phyloP scores from a whole-genome alignment of 768 basidiomycete genomes.

The Termitomyces sp. region DNA sequence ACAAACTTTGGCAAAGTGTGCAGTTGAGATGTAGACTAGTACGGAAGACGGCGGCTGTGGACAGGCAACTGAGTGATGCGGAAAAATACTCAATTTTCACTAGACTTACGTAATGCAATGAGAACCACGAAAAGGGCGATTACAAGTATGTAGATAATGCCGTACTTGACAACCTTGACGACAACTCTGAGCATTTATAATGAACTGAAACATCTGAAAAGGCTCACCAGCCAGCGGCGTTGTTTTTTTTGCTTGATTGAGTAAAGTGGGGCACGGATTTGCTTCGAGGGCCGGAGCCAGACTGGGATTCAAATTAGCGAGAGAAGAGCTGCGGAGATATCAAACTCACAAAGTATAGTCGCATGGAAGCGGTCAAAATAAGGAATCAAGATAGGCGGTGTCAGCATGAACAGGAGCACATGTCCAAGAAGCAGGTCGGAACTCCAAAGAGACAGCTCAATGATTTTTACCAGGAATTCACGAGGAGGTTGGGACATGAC shows the following conservation, averaged over 20 bases:
- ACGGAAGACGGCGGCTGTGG: constrained; percentile 56
- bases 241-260: constrained; percentile 86
- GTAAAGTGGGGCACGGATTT: constrained; percentile 89
- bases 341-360: constrained; percentile 75
- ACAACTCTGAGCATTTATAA: neutral
- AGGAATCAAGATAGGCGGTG: constrained; percentile 83
- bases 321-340: neutral
- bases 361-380: constrained; percentile 91
- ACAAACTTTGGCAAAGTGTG: constrained; percentile 62
- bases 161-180: constrained; percentile 75
- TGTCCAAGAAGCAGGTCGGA: constrained; percentile 89
- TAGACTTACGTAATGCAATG: constrained; percentile 68
- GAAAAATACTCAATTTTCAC: neutral
- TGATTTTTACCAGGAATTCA: constrained; percentile 96
- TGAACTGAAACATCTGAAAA: neutral
- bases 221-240: constrained; percentile 79
- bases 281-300: constrained; percentile 93
- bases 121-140: constrained; percentile 70
- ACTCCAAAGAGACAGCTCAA: constrained; percentile 93
- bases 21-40: constrained; percentile 55
- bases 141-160: constrained; percentile 65
- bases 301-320: constrained; percentile 36
- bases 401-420: constrained; percentile 85
- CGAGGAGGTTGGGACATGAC: constrained; percentile 97
- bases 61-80: neutral